Percentiles rank a stretch among this genome's conserved stretches.
phyloP scores from a whole-genome alignment of 108 stramenopile genomes.

The Hondaea fermentalgiana region DNA sequence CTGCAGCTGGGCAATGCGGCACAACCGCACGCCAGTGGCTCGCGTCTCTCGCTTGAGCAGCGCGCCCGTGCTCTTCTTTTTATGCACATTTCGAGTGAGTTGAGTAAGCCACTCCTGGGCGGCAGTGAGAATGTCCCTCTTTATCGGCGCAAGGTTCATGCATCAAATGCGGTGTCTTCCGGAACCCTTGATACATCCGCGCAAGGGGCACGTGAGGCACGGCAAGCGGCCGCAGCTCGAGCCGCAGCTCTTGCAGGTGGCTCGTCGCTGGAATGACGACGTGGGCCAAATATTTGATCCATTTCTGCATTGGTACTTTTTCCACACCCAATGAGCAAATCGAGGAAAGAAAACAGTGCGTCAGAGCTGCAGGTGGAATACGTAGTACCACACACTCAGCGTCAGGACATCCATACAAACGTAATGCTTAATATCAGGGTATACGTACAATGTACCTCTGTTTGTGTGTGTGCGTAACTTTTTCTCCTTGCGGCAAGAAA shows the following conservation, averaged over 20 bases:
- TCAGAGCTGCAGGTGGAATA: too few species aligned
- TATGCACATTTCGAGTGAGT: not conserved
- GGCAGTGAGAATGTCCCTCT: not conserved
- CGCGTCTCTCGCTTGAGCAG: not conserved
- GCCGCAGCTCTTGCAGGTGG: not conserved
- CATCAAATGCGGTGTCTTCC: not conserved
- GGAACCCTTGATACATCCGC: not conserved
- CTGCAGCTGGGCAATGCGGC: not conserved
- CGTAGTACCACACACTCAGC: too few species aligned
- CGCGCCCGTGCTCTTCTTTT: not conserved
- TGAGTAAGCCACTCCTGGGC: not conserved
- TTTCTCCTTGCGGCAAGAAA: too few species aligned
- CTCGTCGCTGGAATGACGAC: not conserved
- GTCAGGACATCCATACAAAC: too few species aligned
- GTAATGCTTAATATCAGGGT: too few species aligned
- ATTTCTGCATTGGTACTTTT: too few species aligned
- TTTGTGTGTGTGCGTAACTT: too few species aligned
- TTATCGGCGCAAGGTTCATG: not conserved
- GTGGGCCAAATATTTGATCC: too few species aligned
- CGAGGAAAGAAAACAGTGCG: too few species aligned
- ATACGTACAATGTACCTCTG: too few species aligned
- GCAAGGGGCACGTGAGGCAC: not conserved
- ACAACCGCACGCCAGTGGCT: not conserved
- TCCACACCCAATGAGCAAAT: too few species aligned
- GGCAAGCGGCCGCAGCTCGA: not conserved